Conservation (phyloP, 2,329 filamentous ascomycete genomes). For the Aureobasidium sp. region DNA sequence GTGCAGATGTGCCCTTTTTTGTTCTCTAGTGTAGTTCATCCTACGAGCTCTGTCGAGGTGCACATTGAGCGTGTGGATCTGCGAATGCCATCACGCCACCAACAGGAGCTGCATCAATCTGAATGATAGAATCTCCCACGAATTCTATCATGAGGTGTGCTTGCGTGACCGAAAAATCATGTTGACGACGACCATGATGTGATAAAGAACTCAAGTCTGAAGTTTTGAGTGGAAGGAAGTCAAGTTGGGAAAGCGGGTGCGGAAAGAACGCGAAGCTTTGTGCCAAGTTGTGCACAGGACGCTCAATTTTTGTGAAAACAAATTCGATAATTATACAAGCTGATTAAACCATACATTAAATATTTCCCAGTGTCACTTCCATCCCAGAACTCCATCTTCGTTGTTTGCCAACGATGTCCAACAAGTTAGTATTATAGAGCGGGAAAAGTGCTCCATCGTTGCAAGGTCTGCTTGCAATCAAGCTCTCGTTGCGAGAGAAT, state of each 20-base stretch:
- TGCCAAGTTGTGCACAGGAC: background rate
- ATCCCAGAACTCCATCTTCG: background rate
- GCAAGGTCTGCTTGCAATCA: background rate
- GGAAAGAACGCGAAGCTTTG: background rate
- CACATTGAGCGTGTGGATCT: background rate
- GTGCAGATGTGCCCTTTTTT: background rate
- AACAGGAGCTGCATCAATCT: too few relatives aligned
- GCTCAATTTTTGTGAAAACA: background rate
- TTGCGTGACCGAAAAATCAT: background rate
- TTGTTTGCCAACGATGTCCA: background rate
- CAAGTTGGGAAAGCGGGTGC: background rate
- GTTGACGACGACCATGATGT: background rate
- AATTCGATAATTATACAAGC: background rate
- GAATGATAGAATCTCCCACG: too few relatives aligned
- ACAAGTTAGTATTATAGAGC: background rate
- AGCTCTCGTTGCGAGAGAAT: background rate
- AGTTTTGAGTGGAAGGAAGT: constrained; percentile 5
- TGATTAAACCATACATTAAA: background rate
- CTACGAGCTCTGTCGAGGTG: background rate
- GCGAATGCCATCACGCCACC: background rate
- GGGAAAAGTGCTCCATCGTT: background rate
- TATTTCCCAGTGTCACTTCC: too few relatives aligned
- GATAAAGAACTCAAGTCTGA: background rate
- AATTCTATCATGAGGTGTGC: background rate
- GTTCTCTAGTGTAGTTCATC: background rate